Base-by-base conservation (phyloP, 306 rosid genomes). In the Lithocarpus polystachyus region DNA sequence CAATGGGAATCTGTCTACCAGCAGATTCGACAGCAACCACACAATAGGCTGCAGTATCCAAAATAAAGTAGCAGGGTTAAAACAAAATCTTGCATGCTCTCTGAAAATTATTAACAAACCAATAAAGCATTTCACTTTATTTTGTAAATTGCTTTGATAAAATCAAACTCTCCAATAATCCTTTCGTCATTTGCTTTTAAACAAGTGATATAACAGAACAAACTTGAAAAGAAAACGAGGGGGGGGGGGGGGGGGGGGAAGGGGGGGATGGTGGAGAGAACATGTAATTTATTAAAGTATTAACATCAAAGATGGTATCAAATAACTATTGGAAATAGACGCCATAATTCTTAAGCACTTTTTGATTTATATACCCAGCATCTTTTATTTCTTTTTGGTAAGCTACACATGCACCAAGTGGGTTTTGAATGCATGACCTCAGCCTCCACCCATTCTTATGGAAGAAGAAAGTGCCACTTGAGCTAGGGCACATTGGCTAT, bases 1-100 rank as follows among this genome's bases (percentile, higher is more conserved):
- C 97, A 84, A 94, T 92, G 24, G 98, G 97, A 87, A 87, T 60
- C 67, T 94, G 98, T 86, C 98, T 88, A 60, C 98, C 98, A 23
- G 89, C 96, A 78, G 98, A 83, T 83, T 94, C 97, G 60, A 84
- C 72, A 2, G 97, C 98, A 33, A 90, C 98, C 51, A 92, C 97
- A 81, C 98, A 94, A 48, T 88, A 94, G 31, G 98, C 98, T 94
- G 86, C 79, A 84, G 74, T 55, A 82, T 78, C 73, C 77, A 80
- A 55, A 68, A 76, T 19, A 35, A 77, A 53, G 2, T 35, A 75
- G 75, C 64, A 70, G 56, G 19, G 15, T 79, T 64, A 77, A 23
- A 71, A 60, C 55, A 24, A 80, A 57, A 23, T 48, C 51, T 28
- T 20, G 6, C 72, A 59, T 15, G 24, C 70, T 26, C 19, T 18